Evolutionary conservation across 2,329 filamentous ascomycete species (phyloP).

Genomic region (Cyanodermella asteris): DNA sequence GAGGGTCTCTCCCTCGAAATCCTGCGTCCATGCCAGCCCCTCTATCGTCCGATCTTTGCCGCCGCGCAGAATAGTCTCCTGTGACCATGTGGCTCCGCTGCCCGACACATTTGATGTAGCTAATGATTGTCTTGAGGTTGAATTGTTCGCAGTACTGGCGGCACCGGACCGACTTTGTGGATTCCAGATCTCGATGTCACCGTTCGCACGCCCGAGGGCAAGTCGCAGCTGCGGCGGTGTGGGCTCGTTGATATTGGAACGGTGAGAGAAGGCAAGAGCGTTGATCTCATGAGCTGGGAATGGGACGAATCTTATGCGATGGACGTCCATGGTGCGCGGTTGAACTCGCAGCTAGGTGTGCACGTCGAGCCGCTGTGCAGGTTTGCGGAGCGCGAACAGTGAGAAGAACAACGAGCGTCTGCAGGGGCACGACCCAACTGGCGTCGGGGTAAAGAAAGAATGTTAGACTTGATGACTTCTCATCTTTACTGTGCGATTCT

Average conservation of each 20-base stretch:
- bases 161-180: too few relatives aligned
- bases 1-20: slow-evolving; percentile 43
- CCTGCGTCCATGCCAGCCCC: slow-evolving; percentile 75
- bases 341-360: slow-evolving; percentile 4
- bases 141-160: too few relatives aligned
- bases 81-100: slow-evolving; percentile 67
- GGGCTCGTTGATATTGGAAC: slow-evolving; percentile 24
- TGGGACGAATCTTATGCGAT: slow-evolving; percentile 87
- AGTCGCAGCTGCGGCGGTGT: slow-evolving; percentile 44
- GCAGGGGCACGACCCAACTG: slow-evolving; percentile 4
- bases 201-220: slow-evolving; percentile 79
- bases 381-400: neutral
- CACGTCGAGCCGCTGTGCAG: neutral
- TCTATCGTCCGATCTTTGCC: slow-evolving; percentile 75
- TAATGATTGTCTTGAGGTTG: too few relatives aligned
- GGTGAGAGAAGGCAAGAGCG: slow-evolving; percentile 78
- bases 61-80: slow-evolving; percentile 68
- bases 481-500: too few relatives aligned
- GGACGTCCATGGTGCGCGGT: slow-evolving; percentile 97
- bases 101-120: too few relatives aligned
- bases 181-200: slow-evolving; percentile 97
- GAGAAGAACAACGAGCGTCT: slow-evolving; percentile 7
- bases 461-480: too few relatives aligned
- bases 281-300: slow-evolving; percentile 87
- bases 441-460: too few relatives aligned